These are phyloP conservation scores for Lentinula lateritia DNA, from an alignment of 768 basidiomycete species.

Conservation along the genomic window DNA sequence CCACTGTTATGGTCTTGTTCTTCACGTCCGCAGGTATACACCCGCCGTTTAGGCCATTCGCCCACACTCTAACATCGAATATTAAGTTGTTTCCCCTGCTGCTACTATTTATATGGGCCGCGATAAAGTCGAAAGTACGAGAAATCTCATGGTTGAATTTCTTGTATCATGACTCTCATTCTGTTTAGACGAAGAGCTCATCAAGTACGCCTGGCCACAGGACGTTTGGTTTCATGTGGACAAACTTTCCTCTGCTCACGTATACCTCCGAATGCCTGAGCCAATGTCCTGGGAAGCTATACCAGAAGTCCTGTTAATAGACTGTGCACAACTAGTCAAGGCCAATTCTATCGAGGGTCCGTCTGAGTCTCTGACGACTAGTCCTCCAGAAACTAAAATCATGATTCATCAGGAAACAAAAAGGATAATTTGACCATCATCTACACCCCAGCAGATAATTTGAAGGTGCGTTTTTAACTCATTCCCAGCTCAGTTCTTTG, in stretches of 20 bases:
- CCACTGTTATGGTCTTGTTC: conserved; percentile 51
- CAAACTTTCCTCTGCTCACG: conserved; percentile 94
- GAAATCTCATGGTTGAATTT: not conserved
- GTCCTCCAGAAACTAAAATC: not conserved
- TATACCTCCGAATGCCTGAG: conserved; percentile 86
- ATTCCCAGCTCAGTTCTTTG: not conserved
- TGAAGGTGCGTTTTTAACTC: conserved; percentile 55
- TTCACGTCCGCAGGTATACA: conserved; percentile 51
- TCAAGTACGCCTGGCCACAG: conserved; percentile 87
- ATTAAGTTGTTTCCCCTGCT: conserved; percentile 54
- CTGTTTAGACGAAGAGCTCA: conserved; percentile 83
- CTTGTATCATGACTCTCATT: not conserved
- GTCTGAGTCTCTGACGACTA: not conserved
- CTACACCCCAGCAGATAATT: conserved; percentile 87
- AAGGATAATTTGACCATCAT: conserved; percentile 91
- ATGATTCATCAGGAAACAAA: conserved; percentile 70
- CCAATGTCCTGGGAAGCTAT: conserved; percentile 87
- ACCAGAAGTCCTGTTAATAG: conserved; percentile 68
- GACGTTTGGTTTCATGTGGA: conserved; percentile 97
- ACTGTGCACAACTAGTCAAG: conserved; percentile 94
- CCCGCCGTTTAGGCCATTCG: conserved; percentile 2
- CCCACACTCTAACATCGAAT: conserved; percentile 5
- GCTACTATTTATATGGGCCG: conserved; percentile 88
- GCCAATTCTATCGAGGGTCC: conserved; percentile 95
- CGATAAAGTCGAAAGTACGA: conserved; percentile 92